These are phyloP conservation scores for Globisporangium cystogenes DNA, from an alignment of 352 stramenopile genomes.

Conservation along the genomic window DNA sequence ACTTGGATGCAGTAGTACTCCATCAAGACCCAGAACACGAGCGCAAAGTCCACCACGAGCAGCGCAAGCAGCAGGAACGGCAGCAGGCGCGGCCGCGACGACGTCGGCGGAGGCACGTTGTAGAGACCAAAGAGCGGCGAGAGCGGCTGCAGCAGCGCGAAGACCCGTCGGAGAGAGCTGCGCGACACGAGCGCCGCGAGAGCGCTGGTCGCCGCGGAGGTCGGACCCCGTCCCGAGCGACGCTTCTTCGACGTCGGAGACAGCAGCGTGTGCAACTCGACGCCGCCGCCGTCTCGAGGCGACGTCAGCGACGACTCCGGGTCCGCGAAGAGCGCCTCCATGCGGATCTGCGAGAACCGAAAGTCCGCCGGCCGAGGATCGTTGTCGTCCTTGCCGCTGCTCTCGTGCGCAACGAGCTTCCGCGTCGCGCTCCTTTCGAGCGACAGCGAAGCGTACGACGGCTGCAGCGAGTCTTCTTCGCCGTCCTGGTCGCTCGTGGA, in stretches of 20 bases:
- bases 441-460: not conserved
- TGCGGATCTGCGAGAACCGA: constrained; percentile 67
- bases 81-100: constrained; percentile 26
- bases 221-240: not conserved
- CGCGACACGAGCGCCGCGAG: constrained; percentile 15
- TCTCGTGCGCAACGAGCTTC: not conserved
- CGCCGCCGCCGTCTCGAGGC: constrained; percentile 2
- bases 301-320: constrained; percentile 3
- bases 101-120: constrained; percentile 27
- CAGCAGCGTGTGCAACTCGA: constrained; percentile 11
- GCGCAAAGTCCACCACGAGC: constrained; percentile 54
- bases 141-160: constrained; percentile 34
- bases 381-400: not conserved
- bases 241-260: constrained; percentile 16
- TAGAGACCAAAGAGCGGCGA: constrained; percentile 58
- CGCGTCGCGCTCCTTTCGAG: constrained; percentile 1
- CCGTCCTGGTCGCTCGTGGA: not conserved
- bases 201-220: constrained; percentile 8
- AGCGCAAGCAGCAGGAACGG: constrained; percentile 50
- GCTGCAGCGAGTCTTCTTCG: constrained; percentile 1
- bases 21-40: constrained; percentile 73
- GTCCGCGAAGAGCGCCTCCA: constrained; percentile 66
- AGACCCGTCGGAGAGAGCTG: constrained; percentile 9
- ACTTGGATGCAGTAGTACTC: constrained; percentile 88
- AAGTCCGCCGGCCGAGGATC: constrained; percentile 62